Percentiles rank a stretch among this genome's conserved stretches.
Conservation (phyloP, 2,329 filamentous ascomycete genomes). For the Myriosclerotinia scirpicola region DNA sequence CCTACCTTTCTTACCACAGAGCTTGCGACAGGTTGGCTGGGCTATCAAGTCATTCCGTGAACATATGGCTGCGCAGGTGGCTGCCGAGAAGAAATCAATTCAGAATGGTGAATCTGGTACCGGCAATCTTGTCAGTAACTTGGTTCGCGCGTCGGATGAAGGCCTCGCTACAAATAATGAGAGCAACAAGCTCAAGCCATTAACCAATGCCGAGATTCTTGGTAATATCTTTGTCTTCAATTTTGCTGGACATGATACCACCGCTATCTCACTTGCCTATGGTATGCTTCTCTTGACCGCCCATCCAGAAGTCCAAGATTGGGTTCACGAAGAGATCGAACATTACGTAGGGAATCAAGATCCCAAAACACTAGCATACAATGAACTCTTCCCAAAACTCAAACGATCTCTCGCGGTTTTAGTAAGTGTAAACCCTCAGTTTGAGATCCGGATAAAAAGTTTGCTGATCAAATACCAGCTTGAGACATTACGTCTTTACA, state of each 20-base stretch:
- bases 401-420: constrained; percentile 44
- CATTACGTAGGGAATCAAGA: constrained; percentile 29
- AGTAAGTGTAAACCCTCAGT: constrained; percentile 22
- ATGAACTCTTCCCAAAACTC: constrained; percentile 43
- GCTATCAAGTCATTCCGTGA: constrained; percentile 14
- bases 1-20: constrained; percentile 3
- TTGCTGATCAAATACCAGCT: constrained; percentile 27
- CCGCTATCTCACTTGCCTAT: constrained; percentile 35
- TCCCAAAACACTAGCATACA: constrained; percentile 41
- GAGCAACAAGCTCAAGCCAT: constrained; percentile 21
- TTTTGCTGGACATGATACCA: constrained; percentile 38
- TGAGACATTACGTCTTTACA: constrained; percentile 53
- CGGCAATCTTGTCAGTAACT: constrained; percentile 5
- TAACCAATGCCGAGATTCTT: constrained; percentile 40
- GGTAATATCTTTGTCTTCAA: constrained; percentile 38
- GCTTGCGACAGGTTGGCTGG: constrained; percentile 9
- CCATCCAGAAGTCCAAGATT: constrained; percentile 23
- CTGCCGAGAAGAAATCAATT: constrained; percentile 4
- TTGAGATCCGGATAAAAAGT: not conserved
- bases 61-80: constrained; percentile 12
- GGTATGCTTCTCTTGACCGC: constrained; percentile 30
- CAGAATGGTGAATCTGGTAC: constrained; percentile 5
- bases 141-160: constrained; percentile 34
- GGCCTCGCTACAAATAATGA: constrained; percentile 24
- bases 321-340: constrained; percentile 26